phyloP scores from a whole-genome alignment of 306 rosid genomes.

The Coriaria nepalensis region DNA sequence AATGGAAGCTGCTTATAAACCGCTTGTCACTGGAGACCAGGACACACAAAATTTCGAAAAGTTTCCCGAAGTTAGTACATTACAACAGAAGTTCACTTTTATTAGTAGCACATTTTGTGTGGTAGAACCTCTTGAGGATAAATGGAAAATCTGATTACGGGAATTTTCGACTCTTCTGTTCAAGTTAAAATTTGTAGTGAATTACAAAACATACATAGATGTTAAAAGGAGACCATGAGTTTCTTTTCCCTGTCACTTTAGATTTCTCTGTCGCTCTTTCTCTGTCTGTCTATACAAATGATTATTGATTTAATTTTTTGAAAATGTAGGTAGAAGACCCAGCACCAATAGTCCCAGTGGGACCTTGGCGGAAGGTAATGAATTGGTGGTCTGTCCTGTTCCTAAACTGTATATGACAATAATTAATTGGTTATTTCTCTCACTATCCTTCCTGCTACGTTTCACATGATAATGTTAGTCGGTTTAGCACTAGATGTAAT shows the following conservation, averaged over 20 bases:
- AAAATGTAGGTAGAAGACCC: conserved; percentile 58
- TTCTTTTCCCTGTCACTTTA: neutral
- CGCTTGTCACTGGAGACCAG: conserved; percentile 73
- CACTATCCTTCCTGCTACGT: neutral
- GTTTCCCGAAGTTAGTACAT: conserved; percentile 80
- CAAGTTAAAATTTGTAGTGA: too few relatives aligned
- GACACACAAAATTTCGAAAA: conserved; percentile 98
- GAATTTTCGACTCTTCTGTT: too few relatives aligned
- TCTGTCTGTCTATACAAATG: neutral
- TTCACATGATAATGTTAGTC: neutral
- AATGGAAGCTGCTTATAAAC: conserved; percentile 79
- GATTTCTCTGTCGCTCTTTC: neutral
- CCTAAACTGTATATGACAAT: neutral
- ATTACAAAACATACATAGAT: neutral
- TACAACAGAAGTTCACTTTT: conserved; percentile 1
- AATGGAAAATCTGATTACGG: too few relatives aligned
- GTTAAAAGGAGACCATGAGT: neutral
- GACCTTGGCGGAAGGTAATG: conserved; percentile 98
- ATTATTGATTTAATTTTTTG: neutral
- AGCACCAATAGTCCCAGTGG: conserved; percentile 63
- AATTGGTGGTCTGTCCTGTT: neutral
- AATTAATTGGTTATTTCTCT: too few relatives aligned
- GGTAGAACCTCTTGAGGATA: neutral
- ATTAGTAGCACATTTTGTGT: neutral
- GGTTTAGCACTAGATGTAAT: neutral